Conservation (phyloP, 2,329 filamentous ascomycete genomes). For the Hypoxylon sp. region DNA sequence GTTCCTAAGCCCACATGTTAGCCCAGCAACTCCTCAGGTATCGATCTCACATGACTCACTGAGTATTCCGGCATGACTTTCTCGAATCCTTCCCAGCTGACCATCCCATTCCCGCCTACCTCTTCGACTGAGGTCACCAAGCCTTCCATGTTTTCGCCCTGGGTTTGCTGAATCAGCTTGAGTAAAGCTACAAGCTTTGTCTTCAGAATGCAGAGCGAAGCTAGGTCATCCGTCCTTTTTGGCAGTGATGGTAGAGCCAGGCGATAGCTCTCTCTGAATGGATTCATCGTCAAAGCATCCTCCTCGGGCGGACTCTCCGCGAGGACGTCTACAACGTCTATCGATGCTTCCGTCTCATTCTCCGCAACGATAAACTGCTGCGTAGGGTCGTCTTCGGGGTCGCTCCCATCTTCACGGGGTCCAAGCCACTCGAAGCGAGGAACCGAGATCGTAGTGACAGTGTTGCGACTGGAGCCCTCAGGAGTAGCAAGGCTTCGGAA, state of each 20-base stretch:
- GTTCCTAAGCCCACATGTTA: slow-evolving; percentile 6
- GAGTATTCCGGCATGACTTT: background rate
- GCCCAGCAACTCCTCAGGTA: background rate
- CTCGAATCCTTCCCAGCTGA: slow-evolving; percentile 12
- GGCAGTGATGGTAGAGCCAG: slow-evolving; percentile 15
- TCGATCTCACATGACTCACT: background rate
- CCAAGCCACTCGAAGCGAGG: slow-evolving; percentile 9
- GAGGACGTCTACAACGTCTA: slow-evolving; percentile 22
- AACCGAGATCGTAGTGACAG: slow-evolving; percentile 7
- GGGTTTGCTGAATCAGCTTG: background rate
- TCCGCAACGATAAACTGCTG: slow-evolving; percentile 14
- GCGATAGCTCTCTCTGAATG: slow-evolving; percentile 17
- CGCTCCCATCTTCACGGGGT: background rate
- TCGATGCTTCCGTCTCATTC: slow-evolving; percentile 11
- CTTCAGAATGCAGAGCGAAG: slow-evolving; percentile 2
- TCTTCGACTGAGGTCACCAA: background rate
- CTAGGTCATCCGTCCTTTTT: slow-evolving; percentile 3
- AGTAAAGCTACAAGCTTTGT: slow-evolving; percentile 5
- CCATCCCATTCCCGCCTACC: background rate
- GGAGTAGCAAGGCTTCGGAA: slow-evolving; percentile 24
- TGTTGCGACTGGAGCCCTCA: background rate
- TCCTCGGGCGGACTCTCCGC: slow-evolving; percentile 8
- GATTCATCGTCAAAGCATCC: background rate
- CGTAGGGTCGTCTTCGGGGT: background rate
- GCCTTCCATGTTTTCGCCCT: background rate